phyloP scores from a whole-genome alignment of 2,329 filamentous ascomycete genomes.

The Nemania bipapillata region DNA sequence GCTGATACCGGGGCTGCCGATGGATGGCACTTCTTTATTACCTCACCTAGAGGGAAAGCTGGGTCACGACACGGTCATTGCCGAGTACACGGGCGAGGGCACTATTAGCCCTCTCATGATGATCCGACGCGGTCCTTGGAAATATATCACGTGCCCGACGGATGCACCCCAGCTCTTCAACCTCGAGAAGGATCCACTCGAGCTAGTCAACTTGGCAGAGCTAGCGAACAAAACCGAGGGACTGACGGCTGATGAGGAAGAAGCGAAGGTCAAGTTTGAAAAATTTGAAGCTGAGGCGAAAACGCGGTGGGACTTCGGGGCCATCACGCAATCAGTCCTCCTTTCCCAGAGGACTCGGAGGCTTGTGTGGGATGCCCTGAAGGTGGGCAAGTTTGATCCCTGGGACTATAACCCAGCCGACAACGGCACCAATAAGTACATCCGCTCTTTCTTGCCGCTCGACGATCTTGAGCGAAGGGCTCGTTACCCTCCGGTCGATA shows the following conservation, averaged over 20 bases:
- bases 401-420: slow-evolving; percentile 87
- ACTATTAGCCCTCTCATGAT: slow-evolving; percentile 91
- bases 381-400: slow-evolving; percentile 76
- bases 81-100: slow-evolving; percentile 94
- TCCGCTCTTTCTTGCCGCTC: slow-evolving; percentile 82
- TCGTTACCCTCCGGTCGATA: slow-evolving; percentile 74
- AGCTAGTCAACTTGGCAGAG: slow-evolving; percentile 77
- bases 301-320: slow-evolving; percentile 81
- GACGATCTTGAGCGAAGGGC: slow-evolving; percentile 83
- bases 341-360: slow-evolving; percentile 81
- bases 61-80: slow-evolving; percentile 88
- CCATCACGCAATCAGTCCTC: slow-evolving; percentile 79
- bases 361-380: slow-evolving; percentile 82
- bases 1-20: slow-evolving; percentile 75
- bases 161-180: slow-evolving; percentile 89
- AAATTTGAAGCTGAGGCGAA: slow-evolving; percentile 79
- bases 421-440: slow-evolving; percentile 77
- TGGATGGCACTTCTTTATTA: slow-evolving; percentile 84
- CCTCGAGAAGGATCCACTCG: slow-evolving; percentile 76
- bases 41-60: slow-evolving; percentile 76
- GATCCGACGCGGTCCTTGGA: slow-evolving; percentile 90
- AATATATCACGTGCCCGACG: slow-evolving; percentile 86
- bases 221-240: slow-evolving; percentile 54
- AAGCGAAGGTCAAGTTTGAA: slow-evolving; percentile 63
- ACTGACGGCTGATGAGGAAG: slow-evolving; percentile 58